Evolutionary conservation across 768 basidiomycete genomes (phyloP), one percentile per base, ranked within the genome.

Genomic region (Tephrocybe sp.): DNA sequence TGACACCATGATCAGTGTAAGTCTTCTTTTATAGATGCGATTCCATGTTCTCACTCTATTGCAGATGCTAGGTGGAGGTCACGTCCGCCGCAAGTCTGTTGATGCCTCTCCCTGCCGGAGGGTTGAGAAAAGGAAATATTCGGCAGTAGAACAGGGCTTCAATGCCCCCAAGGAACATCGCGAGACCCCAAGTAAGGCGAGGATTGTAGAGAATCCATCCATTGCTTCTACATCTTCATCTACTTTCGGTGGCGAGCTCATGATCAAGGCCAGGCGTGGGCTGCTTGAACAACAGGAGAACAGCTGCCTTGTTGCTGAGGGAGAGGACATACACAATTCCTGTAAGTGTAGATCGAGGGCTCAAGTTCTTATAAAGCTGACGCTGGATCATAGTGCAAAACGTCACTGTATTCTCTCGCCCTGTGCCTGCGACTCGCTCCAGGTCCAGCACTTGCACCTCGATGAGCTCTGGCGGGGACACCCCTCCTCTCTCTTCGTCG

Each of bases 21-120:
- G 83, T 69, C 17, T 31, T 2, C 9, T 30, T 23, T 40, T 19
- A 17, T 40, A 26, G 26, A 26, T 30, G 7, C 7, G 13, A 4
- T 10, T 4, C 14, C 33, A 16, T 41, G 4, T 34, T 22, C 41
- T 62, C 38, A 49, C 23, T 22, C 8, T 40, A n/a, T 5, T 34
- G 1, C 53, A 89, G 85, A 90, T 92, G 88, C 69, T 91, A 31
- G 89, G 85, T 43, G 89, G 87, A 47, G 88, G 85, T 2, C 85
- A 82, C 47, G 82, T 87, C 45, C 82, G 84, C 26, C 82, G 88
- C 30, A 69, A 75, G 11, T 89, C 89, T 0, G 80, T 87, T 14
- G 82, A 84, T n/a, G 74, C 74, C 2, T 91, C 89, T 1, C 89
- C 89, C 0, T 88, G 84, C 50, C 73, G 79, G 16, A 77, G 81